Conservation (phyloP, 768 basidiomycete genomes). For the Clavulina sp. region DNA sequence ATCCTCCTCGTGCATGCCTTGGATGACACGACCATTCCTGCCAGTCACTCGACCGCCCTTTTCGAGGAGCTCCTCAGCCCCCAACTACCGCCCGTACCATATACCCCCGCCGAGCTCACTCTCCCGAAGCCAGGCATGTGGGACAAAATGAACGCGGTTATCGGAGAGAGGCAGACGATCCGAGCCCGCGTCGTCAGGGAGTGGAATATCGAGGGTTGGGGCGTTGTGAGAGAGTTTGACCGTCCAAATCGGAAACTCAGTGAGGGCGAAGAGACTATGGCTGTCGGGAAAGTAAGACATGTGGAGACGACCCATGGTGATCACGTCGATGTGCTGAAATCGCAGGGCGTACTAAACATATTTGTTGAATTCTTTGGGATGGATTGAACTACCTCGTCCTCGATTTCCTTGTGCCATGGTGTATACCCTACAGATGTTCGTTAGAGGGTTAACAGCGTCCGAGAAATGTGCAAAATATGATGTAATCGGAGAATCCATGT, state of each 20-base stretch:
- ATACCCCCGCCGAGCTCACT: conserved; percentile 17
- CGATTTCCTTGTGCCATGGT: too few species aligned
- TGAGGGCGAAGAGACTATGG: conserved; percentile 20
- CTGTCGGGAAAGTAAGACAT: conserved; percentile 30
- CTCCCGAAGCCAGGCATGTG: conserved; percentile 16
- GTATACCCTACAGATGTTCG: too few species aligned
- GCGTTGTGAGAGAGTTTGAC: conserved; percentile 29
- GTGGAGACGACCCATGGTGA: conserved; percentile 40
- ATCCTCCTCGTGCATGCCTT: conserved; percentile 58
- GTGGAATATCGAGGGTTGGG: conserved; percentile 26
- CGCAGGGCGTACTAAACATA: conserved; percentile 55
- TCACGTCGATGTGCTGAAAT: conserved; percentile 38
- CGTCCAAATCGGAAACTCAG: conserved; percentile 35
- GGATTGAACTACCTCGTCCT: too few species aligned
- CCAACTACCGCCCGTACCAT: conserved; percentile 34
- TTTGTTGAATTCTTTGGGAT: conserved; percentile 11
- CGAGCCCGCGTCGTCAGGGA: conserved; percentile 19
- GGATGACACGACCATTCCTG: conserved; percentile 58
- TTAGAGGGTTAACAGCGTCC: too few species aligned
- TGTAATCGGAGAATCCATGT: too few species aligned
- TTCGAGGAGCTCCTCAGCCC: conserved; percentile 52
- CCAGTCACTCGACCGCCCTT: conserved; percentile 46
- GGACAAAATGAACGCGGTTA: conserved; percentile 27
- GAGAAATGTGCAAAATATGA: too few species aligned
- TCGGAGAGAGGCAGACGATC: conserved; percentile 24